Percentiles rank a stretch among this genome's conserved stretches.
phyloP scores from a whole-genome alignment of 176 grass and related monocot species.

The Avena eriantha region DNA sequence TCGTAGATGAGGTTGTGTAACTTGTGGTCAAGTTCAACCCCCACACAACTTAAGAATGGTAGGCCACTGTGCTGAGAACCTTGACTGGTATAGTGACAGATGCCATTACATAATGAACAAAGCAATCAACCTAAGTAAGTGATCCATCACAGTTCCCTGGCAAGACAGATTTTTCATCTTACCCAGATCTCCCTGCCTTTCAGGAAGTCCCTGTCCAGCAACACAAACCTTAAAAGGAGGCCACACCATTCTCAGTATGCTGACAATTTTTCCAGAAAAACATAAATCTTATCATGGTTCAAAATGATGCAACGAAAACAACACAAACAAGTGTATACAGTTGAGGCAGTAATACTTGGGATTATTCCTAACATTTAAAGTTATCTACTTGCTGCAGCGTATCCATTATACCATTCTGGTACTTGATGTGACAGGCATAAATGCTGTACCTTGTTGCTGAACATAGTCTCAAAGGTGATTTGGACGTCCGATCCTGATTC shows the following conservation, averaged over 20 bases:
- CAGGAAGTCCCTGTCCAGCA: not conserved
- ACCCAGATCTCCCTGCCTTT: not conserved
- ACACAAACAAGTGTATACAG: not conserved
- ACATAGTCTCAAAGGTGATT: conserved; percentile 29
- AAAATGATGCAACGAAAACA: not conserved
- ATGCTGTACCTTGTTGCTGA: conserved; percentile 14
- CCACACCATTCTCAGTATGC: not conserved
- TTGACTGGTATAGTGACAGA: conserved; percentile 1
- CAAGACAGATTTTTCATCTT: conserved; percentile 15
- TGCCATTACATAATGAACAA: not conserved
- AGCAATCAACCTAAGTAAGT: conserved; percentile 14
- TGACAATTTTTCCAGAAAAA: conserved; percentile 1
- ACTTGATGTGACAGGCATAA: conserved; percentile 38
- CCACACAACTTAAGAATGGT: not conserved
- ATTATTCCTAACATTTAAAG: not conserved
- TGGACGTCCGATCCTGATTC: conserved; percentile 8
- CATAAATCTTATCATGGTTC: not conserved
- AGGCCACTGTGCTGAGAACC: conserved; percentile 3
- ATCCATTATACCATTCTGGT: conserved; percentile 24
- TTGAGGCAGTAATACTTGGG: conserved; percentile 8
- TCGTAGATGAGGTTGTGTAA: conserved; percentile 5
- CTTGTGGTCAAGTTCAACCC: conserved; percentile 18
- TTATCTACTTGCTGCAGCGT: conserved; percentile 9
- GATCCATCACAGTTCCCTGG: not conserved
- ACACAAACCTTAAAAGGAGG: conserved; percentile 30